Conservation (phyloP, 495 filamentous ascomycete species). For the Delitschia confertaspora region DNA sequence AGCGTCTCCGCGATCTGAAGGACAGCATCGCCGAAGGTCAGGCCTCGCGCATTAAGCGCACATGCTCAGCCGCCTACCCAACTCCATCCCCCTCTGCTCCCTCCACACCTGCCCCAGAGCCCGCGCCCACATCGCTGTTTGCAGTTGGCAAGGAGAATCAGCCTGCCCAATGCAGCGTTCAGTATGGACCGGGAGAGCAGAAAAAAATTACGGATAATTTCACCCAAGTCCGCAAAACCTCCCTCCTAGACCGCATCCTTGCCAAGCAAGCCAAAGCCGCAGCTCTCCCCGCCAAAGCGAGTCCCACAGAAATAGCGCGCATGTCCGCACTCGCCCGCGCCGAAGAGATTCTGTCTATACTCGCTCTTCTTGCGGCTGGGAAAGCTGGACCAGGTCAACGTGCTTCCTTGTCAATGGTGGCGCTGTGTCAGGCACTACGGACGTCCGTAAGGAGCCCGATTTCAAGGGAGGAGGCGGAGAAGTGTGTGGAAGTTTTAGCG, state of each 20-base stretch:
- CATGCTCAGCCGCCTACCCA: not conserved
- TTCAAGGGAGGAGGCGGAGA: constrained; percentile 48
- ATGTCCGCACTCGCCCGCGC: constrained; percentile 51
- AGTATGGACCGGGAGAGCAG: constrained; percentile 17
- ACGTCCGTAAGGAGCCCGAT: constrained; percentile 55
- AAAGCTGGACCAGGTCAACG: constrained; percentile 28
- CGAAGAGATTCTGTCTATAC: constrained; percentile 50
- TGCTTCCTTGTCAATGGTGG: constrained; percentile 52
- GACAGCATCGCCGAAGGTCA: constrained; percentile 19
- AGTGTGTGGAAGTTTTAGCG: constrained; percentile 49
- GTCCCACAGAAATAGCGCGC: constrained; percentile 44
- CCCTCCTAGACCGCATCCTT: constrained; percentile 55
- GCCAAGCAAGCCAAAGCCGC: constrained; percentile 46
- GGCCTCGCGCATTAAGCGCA: constrained; percentile 11
- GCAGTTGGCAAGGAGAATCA: constrained; percentile 39
- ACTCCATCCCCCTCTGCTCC: no score
- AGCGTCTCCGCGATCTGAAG: constrained; percentile 46
- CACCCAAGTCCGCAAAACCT: constrained; percentile 26
- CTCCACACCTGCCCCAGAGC: constrained; percentile 45
- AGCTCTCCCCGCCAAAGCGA: constrained; percentile 34
- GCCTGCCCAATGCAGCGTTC: constrained; percentile 28
- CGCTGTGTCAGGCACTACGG: constrained; percentile 49
- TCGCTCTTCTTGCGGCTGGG: constrained; percentile 43
- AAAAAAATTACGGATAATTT: constrained; percentile 27
- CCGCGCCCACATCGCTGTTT: no score